Evolutionary conservation across 192 early-diverging fungal species (phyloP).

Genomic region (Coemansia sp.): DNA sequence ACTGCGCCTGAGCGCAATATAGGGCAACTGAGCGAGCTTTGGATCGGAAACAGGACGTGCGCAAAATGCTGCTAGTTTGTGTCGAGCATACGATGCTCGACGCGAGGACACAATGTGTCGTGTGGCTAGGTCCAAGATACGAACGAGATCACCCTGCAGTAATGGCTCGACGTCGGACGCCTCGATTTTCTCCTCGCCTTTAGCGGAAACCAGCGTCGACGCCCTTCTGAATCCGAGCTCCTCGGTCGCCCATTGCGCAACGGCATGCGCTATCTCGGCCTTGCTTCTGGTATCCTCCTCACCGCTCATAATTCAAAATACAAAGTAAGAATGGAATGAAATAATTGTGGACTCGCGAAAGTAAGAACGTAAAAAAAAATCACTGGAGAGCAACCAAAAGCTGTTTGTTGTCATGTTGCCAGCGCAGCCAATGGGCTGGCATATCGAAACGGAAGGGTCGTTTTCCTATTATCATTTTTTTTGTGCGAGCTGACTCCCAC

Average conservation of each 20-base stretch:
- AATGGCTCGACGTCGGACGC: slow-evolving; percentile 37
- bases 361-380: not conserved
- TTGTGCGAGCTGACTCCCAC: not conserved
- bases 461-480: not conserved
- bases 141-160: slow-evolving; percentile 43
- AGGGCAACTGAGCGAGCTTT: slow-evolving; percentile 7
- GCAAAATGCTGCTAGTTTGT: slow-evolving; percentile 25
- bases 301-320: not conserved
- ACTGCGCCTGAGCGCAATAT: slow-evolving; percentile 14
- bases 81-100: slow-evolving; percentile 16
- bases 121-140: slow-evolving; percentile 25
- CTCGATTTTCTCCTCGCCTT: slow-evolving; percentile 43
- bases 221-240: slow-evolving; percentile 47
- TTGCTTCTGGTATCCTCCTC: slow-evolving; percentile 10
- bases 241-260: slow-evolving; percentile 45
- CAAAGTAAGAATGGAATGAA: not conserved
- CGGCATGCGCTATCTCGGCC: slow-evolving; percentile 20
- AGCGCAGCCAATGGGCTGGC: not conserved
- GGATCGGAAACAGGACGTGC: not conserved
- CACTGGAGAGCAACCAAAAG: not conserved
- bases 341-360: not conserved
- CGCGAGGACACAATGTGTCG: slow-evolving; percentile 18
- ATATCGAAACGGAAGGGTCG: not conserved
- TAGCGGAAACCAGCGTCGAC: slow-evolving; percentile 42
- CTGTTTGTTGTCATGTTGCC: not conserved